These are phyloP conservation scores for Pseudozyma sp. DNA, from an alignment of 1,284 basidiomycete genomes.

Conservation along the genomic window DNA sequence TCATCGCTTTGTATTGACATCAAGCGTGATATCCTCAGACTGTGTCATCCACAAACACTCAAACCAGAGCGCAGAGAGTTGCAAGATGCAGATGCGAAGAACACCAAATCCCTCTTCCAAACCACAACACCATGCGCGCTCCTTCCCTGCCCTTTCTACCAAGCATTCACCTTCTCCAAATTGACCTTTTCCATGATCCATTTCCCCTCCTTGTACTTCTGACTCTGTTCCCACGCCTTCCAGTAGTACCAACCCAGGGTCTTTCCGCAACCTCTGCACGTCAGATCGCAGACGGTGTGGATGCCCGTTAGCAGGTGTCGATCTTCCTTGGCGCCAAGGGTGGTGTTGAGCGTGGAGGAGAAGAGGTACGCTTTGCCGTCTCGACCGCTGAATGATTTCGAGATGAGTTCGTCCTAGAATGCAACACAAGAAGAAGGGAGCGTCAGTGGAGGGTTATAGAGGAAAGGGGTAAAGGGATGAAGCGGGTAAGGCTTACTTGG, in stretches of 20 bases:
- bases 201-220: slow-evolving; percentile 88
- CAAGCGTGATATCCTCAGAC: no score
- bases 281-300: slow-evolving; percentile 82
- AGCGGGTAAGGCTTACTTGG: slow-evolving; percentile 31
- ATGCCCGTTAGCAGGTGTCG: slow-evolving; percentile 81
- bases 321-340: slow-evolving; percentile 80
- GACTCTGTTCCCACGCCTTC: slow-evolving; percentile 79
- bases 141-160: slow-evolving; percentile 70
- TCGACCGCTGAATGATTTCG: slow-evolving; percentile 84
- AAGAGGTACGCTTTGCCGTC: slow-evolving; percentile 85
- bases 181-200: slow-evolving; percentile 82
- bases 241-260: slow-evolving; percentile 86
- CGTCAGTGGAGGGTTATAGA: not conserved
- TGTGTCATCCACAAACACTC: no score
- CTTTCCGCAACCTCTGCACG: slow-evolving; percentile 81
- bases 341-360: slow-evolving; percentile 81
- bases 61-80: no score
- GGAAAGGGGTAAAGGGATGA: not conserved
- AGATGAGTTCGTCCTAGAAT: slow-evolving; percentile 81
- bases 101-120: not conserved
- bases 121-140: not conserved
- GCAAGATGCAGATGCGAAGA: not conserved
- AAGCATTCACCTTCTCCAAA: slow-evolving; percentile 82
- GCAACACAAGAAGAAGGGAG: not conserved
- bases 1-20: no score